These are phyloP conservation scores for Solanum commersonii DNA, from an alignment of 257 asterid species.

Conservation along the genomic window DNA sequence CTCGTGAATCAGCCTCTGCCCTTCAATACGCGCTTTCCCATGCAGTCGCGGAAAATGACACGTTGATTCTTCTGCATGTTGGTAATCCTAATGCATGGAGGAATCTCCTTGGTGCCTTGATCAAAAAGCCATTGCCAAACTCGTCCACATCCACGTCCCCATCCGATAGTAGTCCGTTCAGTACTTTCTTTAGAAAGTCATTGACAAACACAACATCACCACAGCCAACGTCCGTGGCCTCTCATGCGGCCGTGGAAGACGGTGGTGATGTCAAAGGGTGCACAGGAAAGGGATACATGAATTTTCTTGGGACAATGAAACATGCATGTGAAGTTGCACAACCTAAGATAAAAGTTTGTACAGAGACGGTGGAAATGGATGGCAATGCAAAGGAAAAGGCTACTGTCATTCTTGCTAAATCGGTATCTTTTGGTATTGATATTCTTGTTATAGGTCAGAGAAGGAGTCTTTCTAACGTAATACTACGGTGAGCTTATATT, in stretches of 20 bases:
- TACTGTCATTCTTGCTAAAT: constrained; percentile 33
- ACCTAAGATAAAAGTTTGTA: constrained; percentile 32
- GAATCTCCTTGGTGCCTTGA: constrained; percentile 38
- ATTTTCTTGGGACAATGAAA: constrained; percentile 50
- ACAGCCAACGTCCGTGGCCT: not conserved
- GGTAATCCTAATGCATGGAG: constrained; percentile 39
- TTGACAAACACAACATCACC: not conserved
- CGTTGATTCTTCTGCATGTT: constrained; percentile 43
- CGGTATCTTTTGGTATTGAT: constrained; percentile 32
- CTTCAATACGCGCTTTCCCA: constrained; percentile 61
- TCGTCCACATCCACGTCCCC: not conserved
- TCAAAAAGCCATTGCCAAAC: constrained; percentile 21
- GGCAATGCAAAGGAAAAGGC: constrained; percentile 64
- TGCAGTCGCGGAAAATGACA: constrained; percentile 44
- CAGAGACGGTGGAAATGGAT: constrained; percentile 39
- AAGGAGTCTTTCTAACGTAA: constrained; percentile 43
- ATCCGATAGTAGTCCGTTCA: not conserved
- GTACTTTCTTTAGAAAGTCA: not conserved
- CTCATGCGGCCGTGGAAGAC: not conserved
- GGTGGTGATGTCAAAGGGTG: not conserved
- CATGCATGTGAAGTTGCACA: constrained; percentile 31
- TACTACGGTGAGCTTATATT: constrained; percentile 38
- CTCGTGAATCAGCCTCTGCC: constrained; percentile 64
- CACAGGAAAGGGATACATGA: constrained; percentile 21
- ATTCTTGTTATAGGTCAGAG: constrained; percentile 54